Evolutionary conservation across 768 basidiomycete genomes (phyloP), one percentile per base, ranked within the genome.

Genomic region (Lactifluus volemus): DNA sequence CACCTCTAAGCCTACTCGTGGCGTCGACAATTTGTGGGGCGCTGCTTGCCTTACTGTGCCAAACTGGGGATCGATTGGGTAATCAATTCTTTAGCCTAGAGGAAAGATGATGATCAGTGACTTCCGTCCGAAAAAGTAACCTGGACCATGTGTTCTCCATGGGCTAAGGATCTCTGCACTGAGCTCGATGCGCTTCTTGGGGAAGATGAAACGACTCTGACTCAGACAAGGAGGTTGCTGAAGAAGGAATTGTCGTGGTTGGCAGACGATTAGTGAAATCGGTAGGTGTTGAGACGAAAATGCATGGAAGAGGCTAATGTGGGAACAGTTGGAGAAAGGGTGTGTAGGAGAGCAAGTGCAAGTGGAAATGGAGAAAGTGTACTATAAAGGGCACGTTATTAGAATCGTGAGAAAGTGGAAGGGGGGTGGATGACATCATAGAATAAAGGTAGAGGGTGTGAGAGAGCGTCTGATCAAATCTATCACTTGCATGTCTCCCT

Each of bases 21-120:
- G 75, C 76, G 51, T 77, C 82, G 9, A 69, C 72, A 15, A 70
- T 89, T 56, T 87, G 82, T 61, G 63, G 68, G 36, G 84, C 79
- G 11, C 65, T 88, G 55, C 58, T 69, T 2, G 72, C 68, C 50
- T 65, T 87, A 15, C 58, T 77, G 30, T 53, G 52, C 3, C 39
- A 60, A 38, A 52, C 58, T 5, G 44, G 38, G 34, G 45, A 19
- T 25, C 49, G 34, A 55, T 53, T 65, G 21, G 51, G 66, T 66
- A 59, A 61, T 53, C n/a, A 25, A 19, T 50, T 60, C 29, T 41
- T 51, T 30, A 29, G 25, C 17, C 51, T 42, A 32, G 12, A 32
- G 34, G 7, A 19, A 49, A 29, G 15, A 34, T 47, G 15, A 34
- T 47, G 55, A 25, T 53, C 51, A 4, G 21, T 45, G 38, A 36